Evolutionary conservation across 495 filamentous ascomycete species (phyloP).

Genomic region (Podospora appendiculata): DNA sequence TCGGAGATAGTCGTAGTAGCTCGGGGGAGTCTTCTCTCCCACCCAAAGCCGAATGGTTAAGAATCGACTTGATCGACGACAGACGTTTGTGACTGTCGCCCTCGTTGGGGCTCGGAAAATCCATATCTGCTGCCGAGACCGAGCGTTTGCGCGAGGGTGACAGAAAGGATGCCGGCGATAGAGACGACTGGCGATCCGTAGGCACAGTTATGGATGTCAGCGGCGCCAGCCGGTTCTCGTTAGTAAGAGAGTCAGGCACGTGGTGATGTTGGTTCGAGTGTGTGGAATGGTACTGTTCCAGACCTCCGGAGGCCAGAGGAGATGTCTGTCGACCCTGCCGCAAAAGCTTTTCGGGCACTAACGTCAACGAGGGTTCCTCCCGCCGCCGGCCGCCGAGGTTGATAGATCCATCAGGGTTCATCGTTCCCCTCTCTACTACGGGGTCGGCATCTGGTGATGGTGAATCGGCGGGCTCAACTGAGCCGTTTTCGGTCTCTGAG

Average conservation of each 20-base stretch:
- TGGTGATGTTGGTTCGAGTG: slow-evolving; percentile 22
- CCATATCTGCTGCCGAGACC: slow-evolving; percentile 49
- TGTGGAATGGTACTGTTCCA: slow-evolving; percentile 40
- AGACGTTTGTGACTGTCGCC: slow-evolving; percentile 47
- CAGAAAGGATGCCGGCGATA: slow-evolving; percentile 44
- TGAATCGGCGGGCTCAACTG: slow-evolving; percentile 36
- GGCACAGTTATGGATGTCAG: slow-evolving; percentile 34
- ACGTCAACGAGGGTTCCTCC: slow-evolving; percentile 25
- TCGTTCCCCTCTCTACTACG: slow-evolving; percentile 35
- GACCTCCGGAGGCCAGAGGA: slow-evolving; percentile 27
- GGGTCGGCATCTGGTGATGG: slow-evolving; percentile 29
- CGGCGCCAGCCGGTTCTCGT: slow-evolving; percentile 50
- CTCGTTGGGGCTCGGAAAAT: slow-evolving; percentile 21
- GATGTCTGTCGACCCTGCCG: slow-evolving; percentile 27
- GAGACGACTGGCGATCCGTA: slow-evolving; percentile 38
- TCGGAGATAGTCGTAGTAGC: slow-evolving; percentile 17
- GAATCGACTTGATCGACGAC: slow-evolving; percentile 72
- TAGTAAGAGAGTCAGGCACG: slow-evolving; percentile 34
- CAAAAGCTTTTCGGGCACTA: slow-evolving; percentile 41
- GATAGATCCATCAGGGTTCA: slow-evolving; percentile 49
- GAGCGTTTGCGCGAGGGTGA: slow-evolving; percentile 58
- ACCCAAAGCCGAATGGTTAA: slow-evolving; percentile 49
- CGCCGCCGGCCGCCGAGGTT: slow-evolving; percentile 53
- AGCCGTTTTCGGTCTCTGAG: slow-evolving; percentile 30
- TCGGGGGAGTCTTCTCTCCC: slow-evolving; percentile 13